These are phyloP conservation scores for Juncus inflexus DNA, from an alignment of 176 grass and related monocot genomes.

Conservation along the genomic window DNA sequence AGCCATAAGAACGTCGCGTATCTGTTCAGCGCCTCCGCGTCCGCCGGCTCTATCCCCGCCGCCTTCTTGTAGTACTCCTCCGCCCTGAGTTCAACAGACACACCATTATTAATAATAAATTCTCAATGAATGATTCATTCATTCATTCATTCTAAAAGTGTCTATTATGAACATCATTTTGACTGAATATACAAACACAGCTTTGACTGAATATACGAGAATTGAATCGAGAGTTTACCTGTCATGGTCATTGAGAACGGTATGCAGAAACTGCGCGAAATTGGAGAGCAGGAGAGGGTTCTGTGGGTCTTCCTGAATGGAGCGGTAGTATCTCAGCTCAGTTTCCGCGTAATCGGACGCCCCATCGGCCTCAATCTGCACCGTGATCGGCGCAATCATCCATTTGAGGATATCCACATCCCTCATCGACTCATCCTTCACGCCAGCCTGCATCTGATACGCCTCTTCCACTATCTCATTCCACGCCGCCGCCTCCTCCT, in stretches of 20 bases:
- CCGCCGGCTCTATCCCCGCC: conserved; percentile 44
- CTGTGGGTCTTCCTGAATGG: conserved; percentile 57
- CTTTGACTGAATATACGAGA: too few relatives aligned
- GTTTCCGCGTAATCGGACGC: conserved; percentile 34
- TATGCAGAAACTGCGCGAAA: conserved; percentile 77
- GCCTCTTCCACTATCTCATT: conserved; percentile 56
- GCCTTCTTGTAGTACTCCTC: conserved; percentile 72
- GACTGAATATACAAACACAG: too few relatives aligned
- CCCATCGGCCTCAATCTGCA: conserved; percentile 32
- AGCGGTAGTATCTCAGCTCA: conserved; percentile 52
- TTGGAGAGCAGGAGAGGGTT: conserved; percentile 71
- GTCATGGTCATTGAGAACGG: conserved; percentile 68
- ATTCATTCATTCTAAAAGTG: background rate
- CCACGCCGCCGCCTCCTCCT: conserved; percentile 55
- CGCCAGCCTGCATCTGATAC: conserved; percentile 47
- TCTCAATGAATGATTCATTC: too few relatives aligned
- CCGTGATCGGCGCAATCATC: conserved; percentile 62
- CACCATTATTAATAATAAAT: conserved; percentile 5
- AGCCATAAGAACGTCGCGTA: conserved; percentile 87
- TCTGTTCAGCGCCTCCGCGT: conserved; percentile 62
- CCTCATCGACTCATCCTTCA: conserved; percentile 41
- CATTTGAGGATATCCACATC: conserved; percentile 50
- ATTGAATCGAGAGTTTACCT: conserved; percentile 33
- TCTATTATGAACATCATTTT: background rate
- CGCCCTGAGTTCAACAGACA: conserved; percentile 42